A percentile compares a stretch with the other conserved stretches of the same genome.
Evolutionary conservation across 371 early-diverging fungal species (phyloP).

Genomic region (Haplosporangium sp.): DNA sequence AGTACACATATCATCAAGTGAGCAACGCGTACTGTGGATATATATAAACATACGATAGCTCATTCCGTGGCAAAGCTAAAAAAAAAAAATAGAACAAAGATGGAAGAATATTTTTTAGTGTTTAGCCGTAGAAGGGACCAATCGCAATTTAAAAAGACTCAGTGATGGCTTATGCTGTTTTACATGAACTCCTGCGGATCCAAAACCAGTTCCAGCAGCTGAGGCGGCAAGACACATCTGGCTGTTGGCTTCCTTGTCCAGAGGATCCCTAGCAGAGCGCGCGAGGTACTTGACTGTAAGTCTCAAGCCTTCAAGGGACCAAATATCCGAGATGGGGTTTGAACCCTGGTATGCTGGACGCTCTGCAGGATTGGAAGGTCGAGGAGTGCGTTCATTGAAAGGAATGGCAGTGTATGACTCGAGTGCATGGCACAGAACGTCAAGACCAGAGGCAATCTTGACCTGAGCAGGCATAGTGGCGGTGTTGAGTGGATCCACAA

Average conservation of each 20-base stretch:
- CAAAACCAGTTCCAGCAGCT: conserved; percentile 94
- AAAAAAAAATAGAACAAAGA: not conserved
- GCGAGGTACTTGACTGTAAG: conserved; percentile 88
- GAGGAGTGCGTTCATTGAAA: conserved; percentile 82
- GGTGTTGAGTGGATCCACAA: conserved; percentile 92
- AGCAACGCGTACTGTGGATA: not conserved
- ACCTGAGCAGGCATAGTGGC: conserved; percentile 88
- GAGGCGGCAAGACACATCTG: conserved; percentile 93
- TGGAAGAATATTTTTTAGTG: not conserved
- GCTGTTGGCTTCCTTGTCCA: conserved; percentile 81
- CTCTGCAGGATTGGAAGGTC: conserved; percentile 84
- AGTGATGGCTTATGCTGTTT: not conserved
- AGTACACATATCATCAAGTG: not conserved
- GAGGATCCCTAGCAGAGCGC: conserved; percentile 76
- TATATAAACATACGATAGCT: conserved; percentile 60
- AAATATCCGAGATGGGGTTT: conserved; percentile 92
- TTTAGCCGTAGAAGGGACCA: not conserved
- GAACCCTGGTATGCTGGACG: conserved; percentile 94
- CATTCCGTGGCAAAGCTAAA: conserved; percentile 71
- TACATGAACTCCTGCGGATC: conserved; percentile 90
- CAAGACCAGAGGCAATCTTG: conserved; percentile 88
- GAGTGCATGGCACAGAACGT: conserved; percentile 91
- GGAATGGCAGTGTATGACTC: conserved; percentile 95
- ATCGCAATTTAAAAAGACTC: not conserved
- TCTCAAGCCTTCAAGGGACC: conserved; percentile 86